Conservation (phyloP, 2,329 filamentous ascomycete genomes). For the Verticillium nonalfalfae region DNA sequence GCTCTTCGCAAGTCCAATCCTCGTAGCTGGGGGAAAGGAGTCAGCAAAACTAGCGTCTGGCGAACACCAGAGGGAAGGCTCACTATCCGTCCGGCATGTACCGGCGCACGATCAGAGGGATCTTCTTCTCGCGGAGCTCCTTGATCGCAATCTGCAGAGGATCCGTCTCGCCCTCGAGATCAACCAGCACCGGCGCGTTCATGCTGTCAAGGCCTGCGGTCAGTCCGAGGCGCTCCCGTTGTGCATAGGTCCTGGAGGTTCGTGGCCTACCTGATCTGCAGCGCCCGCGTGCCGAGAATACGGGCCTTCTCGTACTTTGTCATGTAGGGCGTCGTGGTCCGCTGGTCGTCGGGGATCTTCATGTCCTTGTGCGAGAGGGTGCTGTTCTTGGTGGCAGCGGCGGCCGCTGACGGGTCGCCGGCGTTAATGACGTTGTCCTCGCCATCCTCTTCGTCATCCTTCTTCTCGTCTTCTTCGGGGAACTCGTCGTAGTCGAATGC, state of each 20-base stretch:
- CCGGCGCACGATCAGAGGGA: conserved; percentile 86
- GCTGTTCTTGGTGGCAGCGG: conserved; percentile 44
- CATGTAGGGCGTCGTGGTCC: conserved; percentile 96
- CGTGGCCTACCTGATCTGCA: conserved; percentile 80
- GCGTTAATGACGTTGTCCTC: conserved; percentile 54
- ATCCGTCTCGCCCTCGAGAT: conserved; percentile 96
- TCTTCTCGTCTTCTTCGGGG: conserved; percentile 47
- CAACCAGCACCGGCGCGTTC: conserved; percentile 94
- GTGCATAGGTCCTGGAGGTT: background rate
- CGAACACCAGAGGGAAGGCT: conserved; percentile 25
- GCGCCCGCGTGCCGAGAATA: conserved; percentile 83
- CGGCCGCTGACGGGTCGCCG: conserved; percentile 55
- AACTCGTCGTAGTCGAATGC: conserved; percentile 48
- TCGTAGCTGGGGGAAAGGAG: conserved; percentile 63
- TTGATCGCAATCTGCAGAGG: conserved; percentile 96
- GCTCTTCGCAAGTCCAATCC: conserved; percentile 98
- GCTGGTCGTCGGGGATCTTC: conserved; percentile 83
- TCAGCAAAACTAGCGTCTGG: conserved; percentile 10
- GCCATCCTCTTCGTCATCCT: conserved; percentile 49
- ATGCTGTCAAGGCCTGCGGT: conserved; percentile 52
- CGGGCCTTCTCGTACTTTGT: conserved; percentile 97
- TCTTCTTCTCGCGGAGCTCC: conserved; percentile 97
- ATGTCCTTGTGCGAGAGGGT: conserved; percentile 65
- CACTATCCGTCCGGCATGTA: conserved; percentile 97
- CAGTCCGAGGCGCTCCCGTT: background rate